A percentile compares a stretch with the other conserved stretches of the same genome.
Conservation (phyloP, 768 basidiomycete species). For the Leucocoprinus sp. region DNA sequence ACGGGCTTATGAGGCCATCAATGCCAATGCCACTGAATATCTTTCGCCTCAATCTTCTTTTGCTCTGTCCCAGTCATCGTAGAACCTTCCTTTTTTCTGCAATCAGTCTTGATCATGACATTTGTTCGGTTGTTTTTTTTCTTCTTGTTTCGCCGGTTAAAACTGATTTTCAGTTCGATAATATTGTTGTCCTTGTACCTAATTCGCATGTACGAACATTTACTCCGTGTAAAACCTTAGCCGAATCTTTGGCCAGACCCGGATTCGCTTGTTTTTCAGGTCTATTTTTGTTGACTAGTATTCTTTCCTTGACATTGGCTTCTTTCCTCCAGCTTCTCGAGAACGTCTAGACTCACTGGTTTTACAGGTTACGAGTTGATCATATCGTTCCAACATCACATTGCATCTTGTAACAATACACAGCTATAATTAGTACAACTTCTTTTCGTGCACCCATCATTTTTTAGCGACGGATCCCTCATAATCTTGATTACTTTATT, state of each 20-base stretch:
- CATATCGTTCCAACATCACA: constrained; percentile 4
- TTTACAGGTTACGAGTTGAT: constrained; percentile 3
- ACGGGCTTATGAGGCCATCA: constrained; percentile 35
- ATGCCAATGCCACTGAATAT: constrained; percentile 13
- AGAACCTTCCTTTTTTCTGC: constrained; percentile 9
- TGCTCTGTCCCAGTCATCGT: constrained; percentile 7
- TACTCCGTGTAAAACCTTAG: neutral
- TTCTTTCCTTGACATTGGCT: constrained; percentile 1
- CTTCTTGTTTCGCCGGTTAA: too few relatives aligned
- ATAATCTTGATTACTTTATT: neutral
- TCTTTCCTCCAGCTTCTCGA: constrained; percentile 3
- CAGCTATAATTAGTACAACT: too few relatives aligned
- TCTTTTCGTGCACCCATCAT: neutral
- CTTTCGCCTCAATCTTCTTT: constrained; percentile 7
- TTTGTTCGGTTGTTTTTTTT: neutral
- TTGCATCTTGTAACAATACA: constrained; percentile 20
- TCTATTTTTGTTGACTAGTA: neutral
- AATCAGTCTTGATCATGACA: constrained; percentile 5
- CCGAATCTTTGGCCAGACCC: constrained; percentile 6
- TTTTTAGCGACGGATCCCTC: neutral
- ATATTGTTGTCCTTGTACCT: neutral
- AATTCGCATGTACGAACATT: constrained; percentile 3
- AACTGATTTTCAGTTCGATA: too few relatives aligned
- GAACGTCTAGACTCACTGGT: neutral
- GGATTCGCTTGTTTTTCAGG: constrained; percentile 5